Conservation (phyloP, 2,329 filamentous ascomycete genomes). For the Ophiostoma himal-ulmi region DNA sequence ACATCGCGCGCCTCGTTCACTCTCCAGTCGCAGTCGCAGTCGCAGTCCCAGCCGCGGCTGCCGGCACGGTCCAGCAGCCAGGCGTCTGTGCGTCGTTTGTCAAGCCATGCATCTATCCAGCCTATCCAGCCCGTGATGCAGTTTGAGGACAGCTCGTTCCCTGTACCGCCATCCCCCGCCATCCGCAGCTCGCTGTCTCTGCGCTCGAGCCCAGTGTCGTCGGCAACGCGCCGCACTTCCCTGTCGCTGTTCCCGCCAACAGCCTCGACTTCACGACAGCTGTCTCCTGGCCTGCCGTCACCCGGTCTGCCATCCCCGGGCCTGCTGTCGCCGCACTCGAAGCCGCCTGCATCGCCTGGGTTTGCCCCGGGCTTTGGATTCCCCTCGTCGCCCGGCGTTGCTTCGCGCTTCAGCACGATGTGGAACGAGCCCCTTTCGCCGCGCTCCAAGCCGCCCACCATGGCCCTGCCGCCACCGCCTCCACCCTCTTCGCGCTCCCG, state of each 20-base stretch:
- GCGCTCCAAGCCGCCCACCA: conserved; percentile 13
- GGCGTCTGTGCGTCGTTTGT: background rate
- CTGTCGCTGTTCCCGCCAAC: conserved; percentile 8
- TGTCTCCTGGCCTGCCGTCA: background rate
- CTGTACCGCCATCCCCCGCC: conserved; percentile 13
- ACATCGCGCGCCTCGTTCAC: background rate
- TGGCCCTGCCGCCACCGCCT: conserved; percentile 7
- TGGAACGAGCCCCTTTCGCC: conserved; percentile 12
- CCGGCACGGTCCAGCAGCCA: background rate
- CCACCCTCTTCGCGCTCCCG: background rate
- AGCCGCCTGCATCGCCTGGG: background rate
- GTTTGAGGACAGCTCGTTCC: conserved; percentile 20
- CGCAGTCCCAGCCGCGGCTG: background rate
- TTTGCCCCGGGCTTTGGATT: background rate
- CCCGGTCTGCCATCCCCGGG: background rate
- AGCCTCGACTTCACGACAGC: background rate
- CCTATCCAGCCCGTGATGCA: conserved; percentile 20
- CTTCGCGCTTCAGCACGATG: background rate
- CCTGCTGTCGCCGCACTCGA: background rate
- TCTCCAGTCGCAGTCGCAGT: background rate
- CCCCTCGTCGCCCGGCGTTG: background rate
- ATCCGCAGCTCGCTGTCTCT: conserved; percentile 12
- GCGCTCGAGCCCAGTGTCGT: background rate
- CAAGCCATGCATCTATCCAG: background rate
- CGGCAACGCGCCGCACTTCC: background rate